A percentile compares a stretch with the other conserved stretches of the same genome.
These are phyloP conservation scores for Rhexocercosporidium sp. DNA, from an alignment of 2,329 filamentous ascomycete species.

Conservation along the genomic window DNA sequence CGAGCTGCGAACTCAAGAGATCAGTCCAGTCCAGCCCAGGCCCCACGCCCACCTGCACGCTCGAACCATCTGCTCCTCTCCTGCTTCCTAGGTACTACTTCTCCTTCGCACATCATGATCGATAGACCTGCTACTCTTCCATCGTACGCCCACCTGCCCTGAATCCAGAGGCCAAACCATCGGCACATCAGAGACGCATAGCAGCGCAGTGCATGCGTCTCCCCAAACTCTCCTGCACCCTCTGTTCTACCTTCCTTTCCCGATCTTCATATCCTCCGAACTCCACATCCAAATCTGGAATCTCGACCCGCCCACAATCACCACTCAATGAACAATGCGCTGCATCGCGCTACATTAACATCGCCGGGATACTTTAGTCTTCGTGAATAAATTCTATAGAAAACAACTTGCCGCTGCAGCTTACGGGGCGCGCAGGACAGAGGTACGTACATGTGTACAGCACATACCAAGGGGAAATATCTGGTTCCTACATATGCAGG, in stretches of 20 bases:
- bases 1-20: constrained; percentile 14
- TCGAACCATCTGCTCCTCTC: constrained; percentile 8
- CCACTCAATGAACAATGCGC: background rate
- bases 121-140: background rate
- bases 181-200: background rate
- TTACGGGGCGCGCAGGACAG: background rate
- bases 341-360: background rate
- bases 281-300: background rate
- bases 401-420: constrained; percentile 1
- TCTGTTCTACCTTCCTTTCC: background rate
- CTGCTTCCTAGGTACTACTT: background rate
- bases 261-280: background rate
- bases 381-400: no score
- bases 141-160: background rate
- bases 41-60: constrained; percentile 8
- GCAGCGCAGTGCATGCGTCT: background rate
- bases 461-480: background rate
- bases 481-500: constrained; percentile 3
- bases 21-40: constrained; percentile 1
- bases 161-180: background rate
- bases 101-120: background rate
- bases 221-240: background rate
- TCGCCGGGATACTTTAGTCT: no score
- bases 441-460: no score
- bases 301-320: background rate